Percentiles rank a stretch among this genome's conserved stretches.
phyloP scores from a whole-genome alignment of 495 filamentous ascomycete genomes.

The Lophiostoma macrostomum region DNA sequence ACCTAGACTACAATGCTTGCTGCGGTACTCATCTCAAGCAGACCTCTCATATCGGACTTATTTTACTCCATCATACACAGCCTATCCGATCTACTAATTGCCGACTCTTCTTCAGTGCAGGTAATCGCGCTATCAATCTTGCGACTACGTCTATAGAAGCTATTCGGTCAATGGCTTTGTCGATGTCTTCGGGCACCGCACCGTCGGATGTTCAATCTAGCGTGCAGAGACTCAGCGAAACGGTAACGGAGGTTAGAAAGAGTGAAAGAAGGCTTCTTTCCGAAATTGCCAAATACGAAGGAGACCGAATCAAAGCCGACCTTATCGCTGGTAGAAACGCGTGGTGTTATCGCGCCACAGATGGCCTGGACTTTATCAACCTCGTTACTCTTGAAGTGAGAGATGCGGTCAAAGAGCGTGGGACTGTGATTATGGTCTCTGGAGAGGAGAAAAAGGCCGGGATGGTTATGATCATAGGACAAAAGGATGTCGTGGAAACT shows the following conservation, averaged over 20 bases:
- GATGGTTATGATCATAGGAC: slow-evolving; percentile 18
- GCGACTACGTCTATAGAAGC: slow-evolving; percentile 3
- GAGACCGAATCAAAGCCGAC: slow-evolving; percentile 7
- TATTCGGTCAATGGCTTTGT: slow-evolving; percentile 1
- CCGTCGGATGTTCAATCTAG: slow-evolving; percentile 1
- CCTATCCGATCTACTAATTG: slow-evolving; percentile 18
- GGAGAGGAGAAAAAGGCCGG: slow-evolving; percentile 15
- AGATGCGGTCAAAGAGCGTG: slow-evolving; percentile 7
- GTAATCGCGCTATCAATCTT: slow-evolving; percentile 16
- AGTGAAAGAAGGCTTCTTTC: slow-evolving; percentile 11
- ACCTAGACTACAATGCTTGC: slow-evolving; percentile 22
- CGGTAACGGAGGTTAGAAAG: not conserved
- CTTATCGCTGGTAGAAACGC: slow-evolving; percentile 3
- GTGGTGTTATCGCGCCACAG: slow-evolving; percentile 18
- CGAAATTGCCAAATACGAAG: slow-evolving; percentile 22
- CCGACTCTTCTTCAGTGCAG: slow-evolving; percentile 12
- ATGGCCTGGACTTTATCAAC: slow-evolving; percentile 23
- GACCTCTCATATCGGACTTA: slow-evolving; percentile 12
- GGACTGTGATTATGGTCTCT: slow-evolving; percentile 9
- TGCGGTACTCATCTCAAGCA: slow-evolving; percentile 27
- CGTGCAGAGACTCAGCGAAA: slow-evolving; percentile 3
- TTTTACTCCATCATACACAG: slow-evolving; percentile 26
- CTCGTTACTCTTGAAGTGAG: slow-evolving; percentile 14
- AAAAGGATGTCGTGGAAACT: slow-evolving; percentile 8
- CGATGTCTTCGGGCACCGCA: slow-evolving; percentile 4